These are phyloP conservation scores for Aspergillus conjunctus DNA, from an alignment of 495 filamentous ascomycete genomes.

Conservation along the genomic window DNA sequence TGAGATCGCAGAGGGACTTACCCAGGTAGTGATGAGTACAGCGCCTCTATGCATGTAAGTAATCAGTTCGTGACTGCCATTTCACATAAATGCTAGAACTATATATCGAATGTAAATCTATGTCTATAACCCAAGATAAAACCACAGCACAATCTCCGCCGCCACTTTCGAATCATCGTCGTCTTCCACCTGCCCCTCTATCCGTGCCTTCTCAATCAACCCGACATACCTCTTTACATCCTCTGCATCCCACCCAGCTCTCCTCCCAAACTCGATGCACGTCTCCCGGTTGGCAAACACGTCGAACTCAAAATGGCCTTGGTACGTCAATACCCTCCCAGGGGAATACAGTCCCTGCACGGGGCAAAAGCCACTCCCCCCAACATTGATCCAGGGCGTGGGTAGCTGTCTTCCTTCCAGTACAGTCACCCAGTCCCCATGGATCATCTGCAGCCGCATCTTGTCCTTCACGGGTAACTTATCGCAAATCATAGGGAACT, in stretches of 20 bases:
- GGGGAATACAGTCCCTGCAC: constrained; percentile 47
- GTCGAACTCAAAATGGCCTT: constrained; percentile 51
- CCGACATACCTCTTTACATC: constrained; percentile 26
- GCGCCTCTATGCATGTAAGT: too few species aligned
- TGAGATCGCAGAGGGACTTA: too few species aligned
- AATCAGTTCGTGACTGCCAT: too few species aligned
- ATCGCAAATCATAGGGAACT: constrained; percentile 23
- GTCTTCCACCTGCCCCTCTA: constrained; percentile 29
- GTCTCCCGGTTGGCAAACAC: constrained; percentile 39
- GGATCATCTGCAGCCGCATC: constrained; percentile 27
- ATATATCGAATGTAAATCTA: neutral
- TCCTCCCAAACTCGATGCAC: constrained; percentile 35
- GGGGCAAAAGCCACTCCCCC: constrained; percentile 34
- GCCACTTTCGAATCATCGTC: constrained; percentile 43
- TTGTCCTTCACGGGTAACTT: neutral
- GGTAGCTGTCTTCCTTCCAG: constrained; percentile 13
- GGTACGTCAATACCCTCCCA: constrained; percentile 40
- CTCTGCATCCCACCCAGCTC: constrained; percentile 30
- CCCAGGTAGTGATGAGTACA: too few species aligned
- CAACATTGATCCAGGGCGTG: constrained; percentile 39
- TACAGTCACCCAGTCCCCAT: constrained; percentile 25
- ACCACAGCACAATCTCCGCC: constrained; percentile 41
- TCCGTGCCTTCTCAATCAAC: constrained; percentile 28
- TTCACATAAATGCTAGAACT: too few species aligned
- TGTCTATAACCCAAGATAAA: constrained; percentile 20